These are phyloP conservation scores for Pleurotus salmoneostramineus DNA, from an alignment of 768 basidiomycete species.

Conservation along the genomic window DNA sequence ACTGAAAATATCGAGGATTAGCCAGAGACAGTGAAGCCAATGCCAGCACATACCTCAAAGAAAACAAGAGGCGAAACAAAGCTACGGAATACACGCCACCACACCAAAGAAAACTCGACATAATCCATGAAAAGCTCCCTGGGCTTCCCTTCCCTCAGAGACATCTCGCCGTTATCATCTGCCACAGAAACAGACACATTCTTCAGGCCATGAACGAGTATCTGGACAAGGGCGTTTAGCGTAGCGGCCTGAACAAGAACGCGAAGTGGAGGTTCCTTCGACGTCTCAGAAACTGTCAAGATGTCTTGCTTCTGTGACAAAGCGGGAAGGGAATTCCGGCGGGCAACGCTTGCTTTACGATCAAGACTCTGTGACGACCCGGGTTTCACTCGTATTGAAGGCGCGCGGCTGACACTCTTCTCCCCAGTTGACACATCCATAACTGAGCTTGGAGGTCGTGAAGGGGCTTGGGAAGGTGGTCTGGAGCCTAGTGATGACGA, in stretches of 20 bases:
- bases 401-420: slow-evolving; percentile 50
- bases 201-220: slow-evolving; percentile 74
- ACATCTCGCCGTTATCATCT: slow-evolving; percentile 86
- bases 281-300: slow-evolving; percentile 50
- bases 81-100: slow-evolving; percentile 83
- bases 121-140: slow-evolving; percentile 71
- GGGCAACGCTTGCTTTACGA: slow-evolving; percentile 71
- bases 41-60: slow-evolving; percentile 63
- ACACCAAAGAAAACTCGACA: slow-evolving; percentile 67
- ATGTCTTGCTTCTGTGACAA: slow-evolving; percentile 61
- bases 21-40: not conserved
- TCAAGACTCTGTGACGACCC: slow-evolving; percentile 64
- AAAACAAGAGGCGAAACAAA: slow-evolving; percentile 79
- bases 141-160: slow-evolving; percentile 69
- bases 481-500: slow-evolving; percentile 46
- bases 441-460: slow-evolving; percentile 68
- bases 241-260: slow-evolving; percentile 80
- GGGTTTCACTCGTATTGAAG: slow-evolving; percentile 78
- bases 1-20: slow-evolving; percentile 32
- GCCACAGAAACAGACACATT: slow-evolving; percentile 78
- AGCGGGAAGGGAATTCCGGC: slow-evolving; percentile 77
- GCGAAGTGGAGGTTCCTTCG: slow-evolving; percentile 67
- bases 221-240: slow-evolving; percentile 65
- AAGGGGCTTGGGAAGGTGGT: slow-evolving; percentile 58
- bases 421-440: slow-evolving; percentile 36